phyloP scores from a whole-genome alignment of 495 filamentous ascomycete genomes.

The Penicillium cataractarum region DNA sequence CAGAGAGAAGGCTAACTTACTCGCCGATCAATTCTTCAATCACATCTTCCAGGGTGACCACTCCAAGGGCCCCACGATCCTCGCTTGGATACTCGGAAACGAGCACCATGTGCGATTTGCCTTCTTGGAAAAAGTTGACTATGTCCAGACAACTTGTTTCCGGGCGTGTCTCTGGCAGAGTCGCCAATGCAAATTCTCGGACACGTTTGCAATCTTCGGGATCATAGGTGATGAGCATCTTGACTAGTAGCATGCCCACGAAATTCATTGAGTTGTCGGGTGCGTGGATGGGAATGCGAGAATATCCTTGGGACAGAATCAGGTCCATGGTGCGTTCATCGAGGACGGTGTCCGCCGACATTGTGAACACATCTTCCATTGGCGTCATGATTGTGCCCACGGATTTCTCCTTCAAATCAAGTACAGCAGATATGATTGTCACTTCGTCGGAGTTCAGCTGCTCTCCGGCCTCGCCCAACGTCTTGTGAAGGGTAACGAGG shows the following conservation, averaged over 20 bases:
- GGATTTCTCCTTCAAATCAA: conserved; percentile 94
- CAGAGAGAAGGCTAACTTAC: conserved; percentile 55
- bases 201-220: conserved; percentile 88
- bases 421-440: conserved; percentile 94
- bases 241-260: conserved; percentile 95
- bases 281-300: conserved; percentile 90
- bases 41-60: conserved; percentile 95
- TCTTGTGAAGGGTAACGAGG: conserved; percentile 90
- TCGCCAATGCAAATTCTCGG: conserved; percentile 87
- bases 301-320: conserved; percentile 92
- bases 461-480: conserved; percentile 80
- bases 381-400: conserved; percentile 97
- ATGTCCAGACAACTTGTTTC: conserved; percentile 97
- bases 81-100: conserved; percentile 90
- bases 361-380: conserved; percentile 94
- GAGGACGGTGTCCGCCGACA: conserved; percentile 88
- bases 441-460: conserved; percentile 96
- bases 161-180: conserved; percentile 89
- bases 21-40: conserved; percentile 98
- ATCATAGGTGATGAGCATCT: conserved; percentile 98
- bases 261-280: conserved; percentile 84
- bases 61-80: conserved; percentile 84
- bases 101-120: conserved; percentile 98
- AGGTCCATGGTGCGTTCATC: conserved; percentile 91
- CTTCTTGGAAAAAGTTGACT: conserved; percentile 99